Conservation (phyloP, 176 grass and related monocot genomes). For the Microstegium vimineum region DNA sequence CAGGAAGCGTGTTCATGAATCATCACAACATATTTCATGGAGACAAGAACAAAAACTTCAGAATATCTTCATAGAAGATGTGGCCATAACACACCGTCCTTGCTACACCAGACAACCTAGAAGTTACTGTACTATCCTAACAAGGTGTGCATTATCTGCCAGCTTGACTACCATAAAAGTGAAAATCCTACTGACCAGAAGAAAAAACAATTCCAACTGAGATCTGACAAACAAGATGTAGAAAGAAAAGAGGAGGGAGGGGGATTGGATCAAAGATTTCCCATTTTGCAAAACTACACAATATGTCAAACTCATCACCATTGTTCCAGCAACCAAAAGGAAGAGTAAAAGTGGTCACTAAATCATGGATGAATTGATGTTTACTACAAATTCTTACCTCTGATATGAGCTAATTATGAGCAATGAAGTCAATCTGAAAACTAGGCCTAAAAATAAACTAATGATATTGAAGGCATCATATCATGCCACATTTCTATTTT, state of each 20-base stretch:
- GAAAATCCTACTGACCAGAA: neutral
- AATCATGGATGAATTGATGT: neutral
- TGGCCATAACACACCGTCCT: neutral
- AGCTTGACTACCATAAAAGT: neutral
- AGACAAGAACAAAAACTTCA: neutral
- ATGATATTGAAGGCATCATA: conserved; percentile 23
- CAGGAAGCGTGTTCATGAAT: conserved; percentile 1
- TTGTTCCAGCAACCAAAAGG: neutral
- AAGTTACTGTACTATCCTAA: neutral
- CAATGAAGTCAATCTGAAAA: neutral
- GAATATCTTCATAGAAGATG: neutral
- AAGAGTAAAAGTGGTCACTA: neutral
- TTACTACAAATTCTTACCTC: neutral
- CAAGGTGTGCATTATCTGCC: neutral
- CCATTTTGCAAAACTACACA: neutral
- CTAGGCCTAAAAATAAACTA: neutral
- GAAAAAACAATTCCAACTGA: neutral
- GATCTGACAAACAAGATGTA: neutral
- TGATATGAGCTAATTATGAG: neutral
- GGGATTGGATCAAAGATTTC: neutral
- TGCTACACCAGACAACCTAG: conserved; percentile 1
- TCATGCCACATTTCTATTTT: conserved; percentile 12
- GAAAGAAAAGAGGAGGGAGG: neutral
- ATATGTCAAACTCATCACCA: neutral
- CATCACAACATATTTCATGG: neutral